phyloP scores from a whole-genome alignment of 1,284 basidiomycete genomes.

The Spongispora temasekensis region DNA sequence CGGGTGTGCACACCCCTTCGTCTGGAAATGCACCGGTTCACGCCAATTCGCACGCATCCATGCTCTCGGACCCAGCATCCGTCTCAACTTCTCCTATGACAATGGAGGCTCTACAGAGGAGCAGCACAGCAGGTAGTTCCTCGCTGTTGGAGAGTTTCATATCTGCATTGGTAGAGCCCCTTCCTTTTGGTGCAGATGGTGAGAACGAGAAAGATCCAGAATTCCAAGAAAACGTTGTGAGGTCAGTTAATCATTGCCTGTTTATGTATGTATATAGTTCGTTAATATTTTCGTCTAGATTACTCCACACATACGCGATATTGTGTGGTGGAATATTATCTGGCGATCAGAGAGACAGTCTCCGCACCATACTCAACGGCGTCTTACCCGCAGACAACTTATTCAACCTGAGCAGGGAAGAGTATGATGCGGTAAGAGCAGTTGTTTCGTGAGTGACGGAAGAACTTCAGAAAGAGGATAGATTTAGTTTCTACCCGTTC shows the following conservation, averaged over 20 bases:
- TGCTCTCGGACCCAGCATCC: constrained; percentile 51
- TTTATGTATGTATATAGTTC: not conserved
- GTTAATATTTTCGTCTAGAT: constrained; percentile 33
- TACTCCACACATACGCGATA: constrained; percentile 58
- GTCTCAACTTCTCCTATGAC: constrained; percentile 51
- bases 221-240: constrained; percentile 79
- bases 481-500: constrained; percentile 17
- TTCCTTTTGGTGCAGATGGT: constrained; percentile 70
- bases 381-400: constrained; percentile 13
- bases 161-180: constrained; percentile 48
- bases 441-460: constrained; percentile 24
- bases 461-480: constrained; percentile 16
- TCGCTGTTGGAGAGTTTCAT: constrained; percentile 45
- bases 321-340: constrained; percentile 46
- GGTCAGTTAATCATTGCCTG: constrained; percentile 44
- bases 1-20: constrained; percentile 21
- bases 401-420: constrained; percentile 30
- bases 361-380: constrained; percentile 39
- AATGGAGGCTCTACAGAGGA: constrained; percentile 48
- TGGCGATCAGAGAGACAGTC: constrained; percentile 41
- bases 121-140: constrained; percentile 22
- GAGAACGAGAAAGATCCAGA: constrained; percentile 72
- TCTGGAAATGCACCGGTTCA: constrained; percentile 43
- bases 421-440: constrained; percentile 28
- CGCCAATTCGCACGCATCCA: constrained; percentile 67